Base-by-base conservation (phyloP, 1,284 basidiomycete species). In the Cryptococcus deneoformans region DNA sequence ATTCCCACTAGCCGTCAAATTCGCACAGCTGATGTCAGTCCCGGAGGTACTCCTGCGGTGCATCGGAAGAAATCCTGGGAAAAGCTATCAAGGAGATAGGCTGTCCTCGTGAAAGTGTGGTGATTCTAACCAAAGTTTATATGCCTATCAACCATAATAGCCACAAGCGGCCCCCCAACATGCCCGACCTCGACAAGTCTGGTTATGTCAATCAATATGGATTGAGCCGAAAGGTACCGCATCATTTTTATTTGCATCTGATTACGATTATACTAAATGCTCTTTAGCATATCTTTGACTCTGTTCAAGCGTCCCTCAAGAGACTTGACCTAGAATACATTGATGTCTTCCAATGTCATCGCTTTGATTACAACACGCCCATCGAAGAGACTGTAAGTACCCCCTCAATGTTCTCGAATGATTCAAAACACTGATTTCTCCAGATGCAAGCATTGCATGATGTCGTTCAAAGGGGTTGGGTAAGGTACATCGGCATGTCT, bases 41-140 rank as follows among this genome's bases (percentile, higher is more conserved):
- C n/a, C n/a, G 16, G 10, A 48, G 46, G 46, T 85, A 85, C 59
- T 83, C 82, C 8, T 82, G 82, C 55, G 83, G 83, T 35, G 78
- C 79, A 52, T 81, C 60, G 45, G 69, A 93, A 74, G 71, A 83
- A 20, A 83, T 90, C 56, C 81, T 92, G 40, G 90, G 91, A 8
- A 87, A 87, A 65, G 90, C 88, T 0, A 86, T 94, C 77, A 88
- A 87, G 68, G 71, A 86, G 63, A 81, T 84, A 57, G 78, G 85
- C 37, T 80, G 54, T 10, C 86, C 87, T 9, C 84, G 90, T 5
- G 85, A 87, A 24, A 85, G 87, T 62, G 83, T 90, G 34, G 88
- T 91, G 11, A 82, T 90, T 16, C 80, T 90, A 79, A 89, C 88
- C 39, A 90, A 91, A 79, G 85, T 85, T 46, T 68, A 57, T 57